Base-by-base conservation (phyloP, 2,329 filamentous ascomycete species). In the Aspergillus luchuensis region DNA sequence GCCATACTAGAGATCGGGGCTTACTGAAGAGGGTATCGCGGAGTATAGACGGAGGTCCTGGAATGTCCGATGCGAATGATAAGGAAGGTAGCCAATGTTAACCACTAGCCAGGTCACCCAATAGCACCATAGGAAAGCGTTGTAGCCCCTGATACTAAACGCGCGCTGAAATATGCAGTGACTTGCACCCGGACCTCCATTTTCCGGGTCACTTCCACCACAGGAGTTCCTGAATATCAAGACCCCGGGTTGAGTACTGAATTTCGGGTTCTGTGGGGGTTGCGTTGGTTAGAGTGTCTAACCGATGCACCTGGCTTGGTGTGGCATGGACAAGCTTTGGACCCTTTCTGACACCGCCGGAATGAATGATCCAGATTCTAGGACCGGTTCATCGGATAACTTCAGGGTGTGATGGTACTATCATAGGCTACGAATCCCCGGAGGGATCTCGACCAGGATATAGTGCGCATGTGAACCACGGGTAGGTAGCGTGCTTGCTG, bases 1-100 rank as follows among this genome's bases (percentile, higher is more conserved):
- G 53, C 25, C 30, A 47, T 56, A 56, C 39, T 56, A 56, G 45
- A 56, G 53, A 56, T 56, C 53, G 23, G 28, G 17, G 39, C 53
- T 30, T 43, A 36, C 30, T 28, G 25, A 8, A 41, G 25, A 45
- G 23, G n/a, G 41, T 10, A 30, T 28, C 33, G 30, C 19, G 41
- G 41, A 50, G 47, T 28, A 50, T 33, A 28, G 47, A 17, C 47
- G 47, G 47, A n/a, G 17, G 47, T 28, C n/a, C 8, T 50, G 47
- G 47, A 30, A 50, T 30, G 47, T 33, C 47, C 47, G 47, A 50
- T 50, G 47, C 25, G 47, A 50, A 50, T 17, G 47, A 50, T 50
- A 50, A 50, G 47, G 33, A 36, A 50, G 23, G 8, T 17, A 30
- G 25, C 25, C 25, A 50, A 21, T 45, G 10, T 45, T 19, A 36